phyloP scores from a whole-genome alignment of 2,329 filamentous ascomycete genomes.

The Hypoxylon sp. region DNA sequence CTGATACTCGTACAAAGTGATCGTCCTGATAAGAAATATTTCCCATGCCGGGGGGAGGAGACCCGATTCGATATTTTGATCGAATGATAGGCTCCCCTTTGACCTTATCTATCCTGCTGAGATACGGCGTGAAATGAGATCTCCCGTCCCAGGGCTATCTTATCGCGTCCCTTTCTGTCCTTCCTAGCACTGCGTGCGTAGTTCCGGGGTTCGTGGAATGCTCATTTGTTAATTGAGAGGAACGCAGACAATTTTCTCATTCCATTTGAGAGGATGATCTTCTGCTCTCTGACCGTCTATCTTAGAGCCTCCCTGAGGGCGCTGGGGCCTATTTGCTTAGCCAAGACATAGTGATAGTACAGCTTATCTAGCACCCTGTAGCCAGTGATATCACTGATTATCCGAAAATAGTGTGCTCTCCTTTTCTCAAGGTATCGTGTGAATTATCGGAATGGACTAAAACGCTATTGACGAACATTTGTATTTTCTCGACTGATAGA shows the following conservation, averaged over 20 bases:
- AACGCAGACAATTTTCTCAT: not conserved
- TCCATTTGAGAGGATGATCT: not conserved
- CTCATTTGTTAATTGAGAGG: not conserved
- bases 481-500: not conserved
- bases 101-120: conserved; percentile 10
- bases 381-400: not conserved
- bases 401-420: not conserved
- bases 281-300: not conserved
- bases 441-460: not conserved
- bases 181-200: not conserved
- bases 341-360: not conserved
- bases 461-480: not conserved
- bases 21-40: conserved; percentile 3
- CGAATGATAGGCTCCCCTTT: conserved; percentile 1
- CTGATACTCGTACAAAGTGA: not conserved
- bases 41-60: not conserved
- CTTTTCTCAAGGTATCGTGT: not conserved
- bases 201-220: not conserved
- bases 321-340: not conserved
- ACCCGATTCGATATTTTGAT: conserved; percentile 7
- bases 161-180: conserved; percentile 6
- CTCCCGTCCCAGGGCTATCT: not conserved
- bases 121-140: not conserved
- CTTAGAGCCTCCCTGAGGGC: not conserved
- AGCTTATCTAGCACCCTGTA: conserved; percentile 3